These are phyloP conservation scores for Neurospora sp. DNA, from an alignment of 2,329 filamentous ascomycete species.

Conservation along the genomic window DNA sequence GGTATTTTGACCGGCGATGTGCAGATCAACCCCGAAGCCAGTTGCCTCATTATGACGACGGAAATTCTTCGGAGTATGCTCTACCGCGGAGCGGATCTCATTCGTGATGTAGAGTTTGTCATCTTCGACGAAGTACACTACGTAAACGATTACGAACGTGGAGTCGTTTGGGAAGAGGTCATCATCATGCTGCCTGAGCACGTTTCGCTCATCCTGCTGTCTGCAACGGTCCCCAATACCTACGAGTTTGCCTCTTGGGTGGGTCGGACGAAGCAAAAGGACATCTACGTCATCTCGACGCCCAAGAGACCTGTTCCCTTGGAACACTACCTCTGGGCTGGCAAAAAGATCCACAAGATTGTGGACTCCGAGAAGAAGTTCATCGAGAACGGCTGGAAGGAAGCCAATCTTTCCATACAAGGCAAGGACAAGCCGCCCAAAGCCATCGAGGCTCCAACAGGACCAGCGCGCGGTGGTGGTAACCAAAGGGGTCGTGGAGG, in stretches of 20 bases:
- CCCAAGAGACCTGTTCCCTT: slow-evolving; percentile 89
- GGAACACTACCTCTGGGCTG: slow-evolving; percentile 94
- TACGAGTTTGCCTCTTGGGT: slow-evolving; percentile 98
- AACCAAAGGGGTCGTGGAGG: slow-evolving; percentile 40
- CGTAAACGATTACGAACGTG: slow-evolving; percentile 90
- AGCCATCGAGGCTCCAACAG: slow-evolving; percentile 25
- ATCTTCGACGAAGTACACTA: slow-evolving; percentile 99
- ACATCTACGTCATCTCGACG: slow-evolving; percentile 98
- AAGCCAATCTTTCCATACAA: slow-evolving; percentile 72
- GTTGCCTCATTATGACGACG: slow-evolving; percentile 98
- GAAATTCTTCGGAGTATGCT: slow-evolving; percentile 98
- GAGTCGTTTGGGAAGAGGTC: slow-evolving; percentile 98
- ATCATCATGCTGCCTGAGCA: slow-evolving; percentile 99
- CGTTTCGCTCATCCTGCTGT: slow-evolving; percentile 88
- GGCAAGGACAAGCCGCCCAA: slow-evolving; percentile 67
- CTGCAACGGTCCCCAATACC: slow-evolving; percentile 94
- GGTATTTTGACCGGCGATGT: slow-evolving; percentile 96
- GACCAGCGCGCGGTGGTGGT: slow-evolving; percentile 35
- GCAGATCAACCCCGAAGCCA: slow-evolving; percentile 94
- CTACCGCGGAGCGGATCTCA: slow-evolving; percentile 89
- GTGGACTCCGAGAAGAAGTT: slow-evolving; percentile 90
- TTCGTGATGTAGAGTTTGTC: slow-evolving; percentile 95
- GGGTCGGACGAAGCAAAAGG: slow-evolving; percentile 92
- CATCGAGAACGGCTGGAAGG: slow-evolving; percentile 87
- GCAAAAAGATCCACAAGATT: slow-evolving; percentile 87